Conservation (phyloP, 768 basidiomycete genomes). For the Collybia mongolica region DNA sequence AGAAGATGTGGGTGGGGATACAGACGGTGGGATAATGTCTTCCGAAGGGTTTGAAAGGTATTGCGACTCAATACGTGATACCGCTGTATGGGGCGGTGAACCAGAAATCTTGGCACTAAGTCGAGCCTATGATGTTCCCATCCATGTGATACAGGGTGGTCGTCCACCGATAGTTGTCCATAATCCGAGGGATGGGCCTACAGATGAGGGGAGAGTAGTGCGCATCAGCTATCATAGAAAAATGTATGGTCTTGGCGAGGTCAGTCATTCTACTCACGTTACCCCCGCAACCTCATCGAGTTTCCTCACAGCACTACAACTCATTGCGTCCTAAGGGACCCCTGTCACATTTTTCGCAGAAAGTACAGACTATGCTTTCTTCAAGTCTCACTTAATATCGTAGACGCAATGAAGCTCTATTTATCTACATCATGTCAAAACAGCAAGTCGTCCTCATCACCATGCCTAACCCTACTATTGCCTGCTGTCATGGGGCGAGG, state of each 20-base stretch:
- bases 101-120: conserved; percentile 93
- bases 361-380: conserved; percentile 23
- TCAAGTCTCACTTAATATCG: too few species aligned
- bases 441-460: conserved; percentile 67
- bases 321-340: conserved; percentile 62
- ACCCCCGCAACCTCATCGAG: conserved; percentile 4
- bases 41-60: conserved; percentile 66
- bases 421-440: conserved; percentile 32
- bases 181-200: conserved; percentile 44
- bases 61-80: conserved; percentile 74
- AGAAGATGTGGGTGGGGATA: conserved; percentile 68
- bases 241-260: conserved; percentile 97
- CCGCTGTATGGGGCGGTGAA: conserved; percentile 96
- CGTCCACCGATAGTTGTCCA: conserved; percentile 85
- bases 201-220: conserved; percentile 39
- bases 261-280: conserved; percentile 32
- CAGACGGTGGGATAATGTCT: conserved; percentile 71
- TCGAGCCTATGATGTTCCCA: conserved; percentile 76
- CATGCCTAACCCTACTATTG: conserved; percentile 35
- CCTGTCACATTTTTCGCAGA: conserved; percentile 23
- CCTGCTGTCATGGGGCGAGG: conserved; percentile 61
- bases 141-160: conserved; percentile 87
- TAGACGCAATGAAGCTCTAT: background rate
- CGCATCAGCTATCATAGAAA: conserved; percentile 90
- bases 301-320: conserved; percentile 73